Evolutionary conservation across 2,329 filamentous ascomycete species (phyloP), one percentile per base, ranked within the genome.

Genomic region (Verticillium dahliae): DNA sequence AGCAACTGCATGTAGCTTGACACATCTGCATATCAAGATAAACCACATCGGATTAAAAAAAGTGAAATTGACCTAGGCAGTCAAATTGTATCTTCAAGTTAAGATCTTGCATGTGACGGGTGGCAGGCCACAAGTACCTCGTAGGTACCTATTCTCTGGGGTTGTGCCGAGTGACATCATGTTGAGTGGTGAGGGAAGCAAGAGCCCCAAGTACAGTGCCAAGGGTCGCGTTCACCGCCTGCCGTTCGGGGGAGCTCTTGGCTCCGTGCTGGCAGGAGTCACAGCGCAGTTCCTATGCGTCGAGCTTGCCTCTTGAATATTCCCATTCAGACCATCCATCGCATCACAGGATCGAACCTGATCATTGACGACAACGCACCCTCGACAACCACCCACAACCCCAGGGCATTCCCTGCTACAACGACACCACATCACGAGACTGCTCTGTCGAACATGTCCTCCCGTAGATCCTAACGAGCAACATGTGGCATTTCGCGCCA

Each of bases 401-500:
- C 6, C 3, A 50, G 18, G n/a, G n/a, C 45, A 18, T 6, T 50
- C 18, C n/a, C 45, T 50, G 45, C 18, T 3, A 27, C 4, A 27
- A 3, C 11, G 18, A 50, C 11, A 27, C 18, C 7, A 22, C 9
- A 9, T n/a, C 45, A 22, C 9, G 6, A 41, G 9, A 27, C 6
- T n/a, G 9, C 18, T 22, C 27, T n/a, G 15, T 52, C 31, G 59
- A 64, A 37, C 38, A 65, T 65, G 64, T 45, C 61, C 60, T 52
- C 56, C 58, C 45, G 58, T 65, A 65, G 59, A 34, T 31, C 55
- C 57, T 41, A 33, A 59, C 58, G 33, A 59, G n/a, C 61, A 63
- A 61, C 68, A 83, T 82, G 80, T 80, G 79, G 73, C 73, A 73
- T 68, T 76, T 78, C 71, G 79, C 78, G 67, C 70, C 77, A 63